Evolutionary conservation across 805 yeast species (phyloP).

Genomic region (Komagataella kurtzmanii): DNA sequence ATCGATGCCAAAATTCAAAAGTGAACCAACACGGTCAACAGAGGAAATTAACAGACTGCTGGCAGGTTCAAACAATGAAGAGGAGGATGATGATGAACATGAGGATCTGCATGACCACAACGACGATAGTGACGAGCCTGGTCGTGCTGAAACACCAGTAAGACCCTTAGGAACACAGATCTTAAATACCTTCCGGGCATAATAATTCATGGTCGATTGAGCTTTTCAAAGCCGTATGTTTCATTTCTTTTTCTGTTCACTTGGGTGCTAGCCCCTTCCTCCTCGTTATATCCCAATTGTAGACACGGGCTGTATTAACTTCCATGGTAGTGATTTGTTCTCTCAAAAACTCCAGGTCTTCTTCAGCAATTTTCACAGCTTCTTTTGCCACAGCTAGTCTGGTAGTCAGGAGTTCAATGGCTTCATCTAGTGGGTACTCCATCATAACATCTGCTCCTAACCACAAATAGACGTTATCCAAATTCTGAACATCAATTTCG

Average conservation of each 20-base stretch:
- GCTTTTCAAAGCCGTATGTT: neutral
- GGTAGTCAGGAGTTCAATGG: constrained; percentile 49
- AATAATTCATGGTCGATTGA: constrained; percentile 1
- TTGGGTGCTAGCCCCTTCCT: constrained; percentile 32
- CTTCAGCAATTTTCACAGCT: constrained; percentile 51
- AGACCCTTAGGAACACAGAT: constrained; percentile 49
- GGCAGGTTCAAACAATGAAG: constrained; percentile 2
- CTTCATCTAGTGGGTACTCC: constrained; percentile 86
- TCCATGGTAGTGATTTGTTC: constrained; percentile 96
- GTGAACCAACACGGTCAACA: neutral
- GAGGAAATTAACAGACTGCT: constrained; percentile 2
- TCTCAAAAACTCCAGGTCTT: constrained; percentile 72
- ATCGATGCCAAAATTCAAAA: constrained; percentile 10
- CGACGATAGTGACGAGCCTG: constrained; percentile 17
- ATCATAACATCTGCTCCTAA: constrained; percentile 98
- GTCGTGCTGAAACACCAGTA: constrained; percentile 42
- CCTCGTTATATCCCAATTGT: constrained; percentile 80
- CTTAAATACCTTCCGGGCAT: constrained; percentile 43
- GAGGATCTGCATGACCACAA: constrained; percentile 15
- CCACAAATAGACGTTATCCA: constrained; percentile 69
- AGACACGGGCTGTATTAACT: constrained; percentile 88
- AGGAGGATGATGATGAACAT: constrained; percentile 11
- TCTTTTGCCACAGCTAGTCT: constrained; percentile 52
- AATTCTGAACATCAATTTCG: constrained; percentile 40
- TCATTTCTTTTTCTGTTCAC: constrained; percentile 21